phyloP scores from a whole-genome alignment of 2,329 filamentous ascomycete species.

The Alternaria sp. region DNA sequence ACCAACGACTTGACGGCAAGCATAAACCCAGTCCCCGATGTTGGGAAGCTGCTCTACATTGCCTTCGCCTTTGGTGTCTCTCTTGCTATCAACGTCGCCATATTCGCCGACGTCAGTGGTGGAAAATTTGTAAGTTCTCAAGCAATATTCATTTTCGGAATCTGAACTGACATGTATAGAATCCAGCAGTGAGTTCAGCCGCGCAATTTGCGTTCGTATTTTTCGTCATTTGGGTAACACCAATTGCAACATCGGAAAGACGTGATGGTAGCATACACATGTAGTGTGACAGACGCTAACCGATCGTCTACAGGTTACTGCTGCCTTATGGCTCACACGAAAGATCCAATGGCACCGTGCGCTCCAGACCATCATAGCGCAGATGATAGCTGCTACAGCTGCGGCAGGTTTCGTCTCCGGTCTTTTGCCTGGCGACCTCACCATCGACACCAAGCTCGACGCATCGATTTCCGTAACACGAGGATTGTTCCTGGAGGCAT shows the following conservation, averaged over 20 bases:
- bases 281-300: slow-evolving; percentile 15
- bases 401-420: slow-evolving; percentile 42
- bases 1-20: slow-evolving; percentile 39
- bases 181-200: slow-evolving; percentile 37
- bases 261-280: not conserved
- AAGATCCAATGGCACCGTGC: slow-evolving; percentile 36
- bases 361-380: slow-evolving; percentile 37
- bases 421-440: slow-evolving; percentile 43
- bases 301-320: slow-evolving; percentile 31
- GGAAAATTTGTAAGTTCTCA: slow-evolving; percentile 42
- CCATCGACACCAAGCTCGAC: slow-evolving; percentile 34
- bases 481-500: slow-evolving; percentile 43
- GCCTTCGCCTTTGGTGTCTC: slow-evolving; percentile 47
- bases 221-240: slow-evolving; percentile 33
- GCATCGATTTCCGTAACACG: slow-evolving; percentile 35
- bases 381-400: slow-evolving; percentile 43
- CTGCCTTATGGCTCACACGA: slow-evolving; percentile 32
- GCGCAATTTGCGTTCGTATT: slow-evolving; percentile 1
- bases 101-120: slow-evolving; percentile 50
- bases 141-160: not conserved
- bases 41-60: slow-evolving; percentile 49
- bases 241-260: not conserved
- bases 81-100: slow-evolving; percentile 49
- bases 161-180: slow-evolving; percentile 3
- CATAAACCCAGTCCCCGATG: slow-evolving; percentile 23